A percentile compares a stretch with the other conserved stretches of the same genome.
These are phyloP conservation scores for Hebeloma cylindrosporum DNA, from an alignment of 768 basidiomycete genomes.

Conservation along the genomic window DNA sequence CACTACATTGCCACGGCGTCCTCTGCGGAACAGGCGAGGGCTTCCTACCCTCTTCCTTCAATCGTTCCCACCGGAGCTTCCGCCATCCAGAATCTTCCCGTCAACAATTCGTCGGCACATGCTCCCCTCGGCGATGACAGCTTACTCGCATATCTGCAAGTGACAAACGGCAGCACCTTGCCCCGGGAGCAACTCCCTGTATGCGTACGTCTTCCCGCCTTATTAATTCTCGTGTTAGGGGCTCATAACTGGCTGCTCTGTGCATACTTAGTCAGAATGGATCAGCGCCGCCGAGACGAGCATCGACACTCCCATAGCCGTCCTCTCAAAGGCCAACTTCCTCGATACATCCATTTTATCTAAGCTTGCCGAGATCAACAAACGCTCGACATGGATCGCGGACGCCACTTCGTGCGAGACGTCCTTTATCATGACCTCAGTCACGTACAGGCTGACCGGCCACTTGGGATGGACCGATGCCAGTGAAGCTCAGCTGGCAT, in stretches of 20 bases:
- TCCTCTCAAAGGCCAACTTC: neutral
- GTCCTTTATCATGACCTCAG: neutral
- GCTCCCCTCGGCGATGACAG: neutral
- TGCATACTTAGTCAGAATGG: neutral
- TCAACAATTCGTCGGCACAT: neutral
- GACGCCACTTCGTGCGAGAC: neutral
- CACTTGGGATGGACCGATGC: neutral
- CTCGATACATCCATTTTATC: neutral
- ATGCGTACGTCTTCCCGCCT: neutral
- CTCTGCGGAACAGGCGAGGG: neutral
- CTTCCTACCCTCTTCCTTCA: neutral
- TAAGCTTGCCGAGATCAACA: neutral
- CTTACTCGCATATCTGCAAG: neutral
- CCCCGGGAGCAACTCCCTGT: neutral
- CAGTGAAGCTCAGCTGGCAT: neutral
- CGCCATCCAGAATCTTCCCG: neutral
- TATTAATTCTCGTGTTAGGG: neutral
- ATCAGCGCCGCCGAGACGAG: neutral
- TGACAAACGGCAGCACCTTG: neutral
- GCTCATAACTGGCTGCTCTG: neutral
- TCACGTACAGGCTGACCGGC: neutral
- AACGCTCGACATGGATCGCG: neutral
- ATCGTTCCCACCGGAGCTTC: neutral
- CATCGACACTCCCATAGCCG: neutral
- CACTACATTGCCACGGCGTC: neutral